phyloP scores from a whole-genome alignment of 2,329 filamentous ascomycete species.

The Graphiopsis chlorocephala region DNA sequence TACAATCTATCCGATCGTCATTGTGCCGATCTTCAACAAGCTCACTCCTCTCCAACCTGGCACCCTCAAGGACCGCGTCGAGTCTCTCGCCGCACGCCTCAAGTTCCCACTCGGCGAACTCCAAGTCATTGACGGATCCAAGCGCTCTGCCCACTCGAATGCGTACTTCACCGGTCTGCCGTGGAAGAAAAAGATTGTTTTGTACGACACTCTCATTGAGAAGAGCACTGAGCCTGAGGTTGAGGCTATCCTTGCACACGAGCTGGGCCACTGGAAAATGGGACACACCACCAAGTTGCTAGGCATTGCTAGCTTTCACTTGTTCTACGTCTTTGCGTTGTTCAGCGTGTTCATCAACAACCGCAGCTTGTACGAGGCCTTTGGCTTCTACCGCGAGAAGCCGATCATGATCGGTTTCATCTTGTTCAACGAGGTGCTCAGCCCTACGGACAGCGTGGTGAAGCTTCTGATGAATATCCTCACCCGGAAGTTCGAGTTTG shows the following conservation, averaged over 20 bases:
- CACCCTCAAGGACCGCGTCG: slow-evolving; percentile 81
- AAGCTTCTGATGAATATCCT: slow-evolving; percentile 96
- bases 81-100: slow-evolving; percentile 76
- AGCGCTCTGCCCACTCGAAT: slow-evolving; percentile 83
- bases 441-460: slow-evolving; percentile 89
- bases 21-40: slow-evolving; percentile 97
- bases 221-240: slow-evolving; percentile 92
- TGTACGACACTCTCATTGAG: slow-evolving; percentile 96
- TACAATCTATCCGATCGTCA: slow-evolving; percentile 91
- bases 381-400: slow-evolving; percentile 78
- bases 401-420: slow-evolving; percentile 97
- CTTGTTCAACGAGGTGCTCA: slow-evolving; percentile 93
- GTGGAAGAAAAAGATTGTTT: slow-evolving; percentile 99
- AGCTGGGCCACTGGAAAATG: slow-evolving; percentile 95
- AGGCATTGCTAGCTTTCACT: slow-evolving; percentile 75
- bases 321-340: slow-evolving; percentile 94
- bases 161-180: slow-evolving; percentile 96
- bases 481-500: slow-evolving; percentile 91
- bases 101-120: slow-evolving; percentile 91
- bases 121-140: slow-evolving; percentile 91
- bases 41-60: slow-evolving; percentile 87
- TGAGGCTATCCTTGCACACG: slow-evolving; percentile 89
- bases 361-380: slow-evolving; percentile 80
- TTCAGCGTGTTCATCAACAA: slow-evolving; percentile 99
- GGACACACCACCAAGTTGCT: slow-evolving; percentile 92